phyloP scores from a whole-genome alignment of 2,329 filamentous ascomycete species.

The Apiospora phragmitis region DNA sequence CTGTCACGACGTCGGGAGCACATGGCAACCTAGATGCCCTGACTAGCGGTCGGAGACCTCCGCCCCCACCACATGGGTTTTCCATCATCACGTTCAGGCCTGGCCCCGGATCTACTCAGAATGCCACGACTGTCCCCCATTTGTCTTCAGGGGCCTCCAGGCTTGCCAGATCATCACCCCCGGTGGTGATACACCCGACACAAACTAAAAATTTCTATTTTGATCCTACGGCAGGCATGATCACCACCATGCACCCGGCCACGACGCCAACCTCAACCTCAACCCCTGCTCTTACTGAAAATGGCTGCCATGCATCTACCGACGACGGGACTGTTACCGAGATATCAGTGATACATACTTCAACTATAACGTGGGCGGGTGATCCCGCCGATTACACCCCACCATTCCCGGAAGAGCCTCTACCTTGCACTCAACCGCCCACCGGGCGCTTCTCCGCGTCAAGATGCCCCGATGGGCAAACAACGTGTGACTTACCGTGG shows the following conservation, averaged over 20 bases:
- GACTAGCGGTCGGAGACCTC: background rate
- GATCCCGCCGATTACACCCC: constrained; percentile 48
- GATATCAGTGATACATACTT: constrained; percentile 49
- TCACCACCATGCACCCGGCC: background rate
- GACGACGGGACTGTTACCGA: constrained; percentile 38
- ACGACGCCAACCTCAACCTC: background rate
- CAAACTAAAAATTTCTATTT: constrained; percentile 1
- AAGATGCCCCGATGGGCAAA: background rate
- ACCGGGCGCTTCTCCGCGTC: background rate
- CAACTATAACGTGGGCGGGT: constrained; percentile 50
- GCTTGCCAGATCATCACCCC: background rate
- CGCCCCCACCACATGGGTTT: background rate
- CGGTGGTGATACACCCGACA: background rate
- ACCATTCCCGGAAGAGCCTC: constrained; percentile 33
- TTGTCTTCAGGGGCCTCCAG: background rate
- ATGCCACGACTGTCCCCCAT: background rate
- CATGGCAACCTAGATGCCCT: background rate
- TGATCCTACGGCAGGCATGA: background rate
- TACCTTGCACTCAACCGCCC: background rate
- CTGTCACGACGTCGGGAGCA: background rate
- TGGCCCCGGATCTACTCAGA: background rate
- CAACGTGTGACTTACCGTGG: background rate
- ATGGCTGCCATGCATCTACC: constrained; percentile 22
- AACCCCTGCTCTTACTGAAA: constrained; percentile 3
- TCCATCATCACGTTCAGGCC: background rate